Conservation (phyloP, 2,329 filamentous ascomycete species). For the Apiospora hydei region DNA sequence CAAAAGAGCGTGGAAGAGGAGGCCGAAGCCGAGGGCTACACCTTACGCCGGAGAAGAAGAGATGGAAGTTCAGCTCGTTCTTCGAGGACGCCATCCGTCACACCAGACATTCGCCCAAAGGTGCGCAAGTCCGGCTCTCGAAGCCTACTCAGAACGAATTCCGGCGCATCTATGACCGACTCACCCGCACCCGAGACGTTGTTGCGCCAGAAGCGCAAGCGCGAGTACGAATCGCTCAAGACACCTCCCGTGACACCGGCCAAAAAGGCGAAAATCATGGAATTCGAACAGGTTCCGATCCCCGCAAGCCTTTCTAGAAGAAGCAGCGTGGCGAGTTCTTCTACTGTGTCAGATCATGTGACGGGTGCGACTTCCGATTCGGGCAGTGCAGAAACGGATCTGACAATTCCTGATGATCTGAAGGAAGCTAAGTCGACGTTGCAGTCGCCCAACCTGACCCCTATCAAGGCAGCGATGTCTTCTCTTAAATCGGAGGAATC, state of each 20-base stretch:
- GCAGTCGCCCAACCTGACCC: constrained; percentile 45
- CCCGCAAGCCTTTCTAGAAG: constrained; percentile 45
- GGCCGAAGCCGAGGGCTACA: constrained; percentile 59
- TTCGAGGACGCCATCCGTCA: constrained; percentile 65
- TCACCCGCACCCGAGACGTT: constrained; percentile 41
- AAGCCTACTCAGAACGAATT: constrained; percentile 41
- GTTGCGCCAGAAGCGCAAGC: constrained; percentile 49
- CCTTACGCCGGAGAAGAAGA: constrained; percentile 60
- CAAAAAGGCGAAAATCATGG: constrained; percentile 54
- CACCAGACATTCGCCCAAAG: constrained; percentile 61
- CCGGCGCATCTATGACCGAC: constrained; percentile 44
- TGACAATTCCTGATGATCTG: constrained; percentile 58
- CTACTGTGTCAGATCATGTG: neutral
- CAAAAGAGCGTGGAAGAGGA: constrained; percentile 61
- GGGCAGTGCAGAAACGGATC: constrained; percentile 47
- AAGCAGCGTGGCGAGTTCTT: constrained; percentile 45
- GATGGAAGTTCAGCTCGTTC: constrained; percentile 57
- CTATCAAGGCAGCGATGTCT: constrained; percentile 38
- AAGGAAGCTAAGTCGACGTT: constrained; percentile 45
- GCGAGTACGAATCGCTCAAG: constrained; percentile 52
- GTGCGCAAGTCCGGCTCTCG: constrained; percentile 51
- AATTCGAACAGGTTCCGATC: constrained; percentile 41
- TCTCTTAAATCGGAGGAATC: constrained; percentile 45
- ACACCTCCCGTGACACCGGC: constrained; percentile 64
- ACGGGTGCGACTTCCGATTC: constrained; percentile 40